A percentile compares a stretch with the other conserved stretches of the same genome.
phyloP scores from a whole-genome alignment of 106 monocot species.

The Iris macrosiphon region DNA sequence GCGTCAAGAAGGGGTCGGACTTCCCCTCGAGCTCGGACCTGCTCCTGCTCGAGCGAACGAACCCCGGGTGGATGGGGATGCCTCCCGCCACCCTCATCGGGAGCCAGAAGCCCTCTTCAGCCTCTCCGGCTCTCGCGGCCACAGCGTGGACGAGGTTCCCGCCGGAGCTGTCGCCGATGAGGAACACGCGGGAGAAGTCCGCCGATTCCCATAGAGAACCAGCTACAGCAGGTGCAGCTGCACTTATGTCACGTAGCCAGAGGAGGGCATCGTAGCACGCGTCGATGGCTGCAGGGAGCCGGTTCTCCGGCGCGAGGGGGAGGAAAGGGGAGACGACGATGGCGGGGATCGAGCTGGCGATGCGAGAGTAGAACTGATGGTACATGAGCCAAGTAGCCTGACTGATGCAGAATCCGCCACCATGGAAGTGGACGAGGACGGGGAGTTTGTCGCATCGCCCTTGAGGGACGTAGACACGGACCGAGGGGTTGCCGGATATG shows the following conservation, averaged over 20 bases:
- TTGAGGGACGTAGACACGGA: constrained; percentile 64
- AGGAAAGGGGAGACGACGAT: constrained; percentile 52
- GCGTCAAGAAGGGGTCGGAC: constrained; percentile 49
- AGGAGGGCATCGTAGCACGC: constrained; percentile 34
- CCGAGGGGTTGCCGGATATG: constrained; percentile 27
- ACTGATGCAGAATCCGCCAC: constrained; percentile 87
- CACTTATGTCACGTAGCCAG: constrained; percentile 27
- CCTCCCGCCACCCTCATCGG: constrained; percentile 38
- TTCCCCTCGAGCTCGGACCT: constrained; percentile 46
- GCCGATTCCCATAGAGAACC: background rate
- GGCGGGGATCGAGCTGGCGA: constrained; percentile 44
- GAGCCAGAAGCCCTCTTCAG: constrained; percentile 22
- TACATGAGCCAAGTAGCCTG: constrained; percentile 62
- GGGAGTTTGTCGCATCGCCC: constrained; percentile 8
- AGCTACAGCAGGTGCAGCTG: background rate
- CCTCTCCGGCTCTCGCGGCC: constrained; percentile 29
- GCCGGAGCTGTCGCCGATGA: constrained; percentile 85
- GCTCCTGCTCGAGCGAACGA: constrained; percentile 53
- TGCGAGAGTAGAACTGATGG: constrained; percentile 77
- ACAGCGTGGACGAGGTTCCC: constrained; percentile 67
- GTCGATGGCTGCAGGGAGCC: constrained; percentile 67
- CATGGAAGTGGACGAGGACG: constrained; percentile 76
- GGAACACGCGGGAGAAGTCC: constrained; percentile 66
- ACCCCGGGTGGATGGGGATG: constrained; percentile 70
- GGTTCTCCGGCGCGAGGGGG: constrained; percentile 75